Evolutionary conservation across 164 flowering plant genomes (phyloP), one percentile per base, ranked within the genome.

Genomic region (Vitis riparia): DNA sequence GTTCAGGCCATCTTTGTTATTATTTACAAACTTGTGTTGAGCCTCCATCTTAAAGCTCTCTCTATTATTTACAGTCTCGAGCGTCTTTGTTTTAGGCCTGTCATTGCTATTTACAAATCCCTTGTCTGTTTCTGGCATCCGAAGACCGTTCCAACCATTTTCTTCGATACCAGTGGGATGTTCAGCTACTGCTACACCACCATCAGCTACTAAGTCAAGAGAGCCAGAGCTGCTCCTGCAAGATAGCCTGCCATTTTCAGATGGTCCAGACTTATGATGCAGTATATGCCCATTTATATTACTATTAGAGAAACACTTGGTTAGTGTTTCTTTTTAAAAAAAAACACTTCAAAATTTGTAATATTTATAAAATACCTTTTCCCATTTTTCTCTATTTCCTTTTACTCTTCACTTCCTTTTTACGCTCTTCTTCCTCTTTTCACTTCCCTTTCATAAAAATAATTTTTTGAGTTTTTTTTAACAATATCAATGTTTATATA

Each of bases 41-140:
- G 71, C 75, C 71, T 76, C 86, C 69, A 16, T 59, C 66, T 65
- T 73, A 51, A 64, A 76, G 75, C 67, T 74, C 75, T 78, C 84
- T 67, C 76, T 80, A 75, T 78, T 85, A 85, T 87, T 78, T 87
- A 87, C 89, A 87, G 19, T 63, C 75, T 73, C 78, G 56, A 73
- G 76, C 79, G 32, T 77, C 50, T 68, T 76, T 73, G 69, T 29
- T 62, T 67, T 62, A 50, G 76, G 80, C 75, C 76, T 71, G 63
- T 68, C 79, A 70, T 57, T 64, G 29, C 60, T 82, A 83, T 85
- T 75, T 85, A 85, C 93, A 87, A 60, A 59, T 79, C 79, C 85
- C 79, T 69, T 79, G 5, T 69, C 61, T 59, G 74, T 76, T 62
- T 75, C 81, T 49, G 79, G 77, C 67, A 66, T 59, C 57, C 1